Conservation (phyloP, 2,329 filamentous ascomycete species). For the Botrytis byssoidea region DNA sequence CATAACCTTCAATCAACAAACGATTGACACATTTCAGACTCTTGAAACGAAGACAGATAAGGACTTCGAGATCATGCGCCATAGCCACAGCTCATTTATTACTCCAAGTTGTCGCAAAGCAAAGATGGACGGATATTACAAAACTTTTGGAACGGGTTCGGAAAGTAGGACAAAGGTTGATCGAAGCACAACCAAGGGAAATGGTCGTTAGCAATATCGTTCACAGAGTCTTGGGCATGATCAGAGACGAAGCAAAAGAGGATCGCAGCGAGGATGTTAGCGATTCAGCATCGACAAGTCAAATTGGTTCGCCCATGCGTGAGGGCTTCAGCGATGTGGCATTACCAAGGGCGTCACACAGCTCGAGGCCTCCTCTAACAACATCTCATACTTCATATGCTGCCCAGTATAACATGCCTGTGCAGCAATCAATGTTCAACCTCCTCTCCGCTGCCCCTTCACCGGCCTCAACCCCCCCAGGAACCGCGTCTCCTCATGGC, state of each 20-base stretch:
- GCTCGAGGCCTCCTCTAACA: conserved; percentile 58
- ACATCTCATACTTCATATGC: conserved; percentile 63
- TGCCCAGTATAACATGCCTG: conserved; percentile 50
- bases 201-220: conserved; percentile 94
- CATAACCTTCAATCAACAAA: neutral
- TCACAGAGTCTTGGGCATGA: conserved; percentile 81
- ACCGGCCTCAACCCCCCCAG: conserved; percentile 53
- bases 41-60: conserved; percentile 87
- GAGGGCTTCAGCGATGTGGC: conserved; percentile 26
- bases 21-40: conserved; percentile 49
- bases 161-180: conserved; percentile 72
- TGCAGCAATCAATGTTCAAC: conserved; percentile 77
- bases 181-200: conserved; percentile 80
- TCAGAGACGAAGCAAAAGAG: conserved; percentile 86
- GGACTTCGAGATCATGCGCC: conserved; percentile 82
- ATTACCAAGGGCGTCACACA: conserved; percentile 23
- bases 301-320: conserved; percentile 34
- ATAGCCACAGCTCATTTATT: conserved; percentile 88
- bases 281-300: conserved; percentile 37
- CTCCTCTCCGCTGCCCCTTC: conserved; percentile 71
- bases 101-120: conserved; percentile 78
- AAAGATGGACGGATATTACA: conserved; percentile 73
- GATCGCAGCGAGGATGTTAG: conserved; percentile 60
- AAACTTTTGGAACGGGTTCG: conserved; percentile 79
- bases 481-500: conserved; percentile 49